Evolutionary conservation across 345 rosid genomes (phyloP).

Genomic region (Salix koriyanagi): DNA sequence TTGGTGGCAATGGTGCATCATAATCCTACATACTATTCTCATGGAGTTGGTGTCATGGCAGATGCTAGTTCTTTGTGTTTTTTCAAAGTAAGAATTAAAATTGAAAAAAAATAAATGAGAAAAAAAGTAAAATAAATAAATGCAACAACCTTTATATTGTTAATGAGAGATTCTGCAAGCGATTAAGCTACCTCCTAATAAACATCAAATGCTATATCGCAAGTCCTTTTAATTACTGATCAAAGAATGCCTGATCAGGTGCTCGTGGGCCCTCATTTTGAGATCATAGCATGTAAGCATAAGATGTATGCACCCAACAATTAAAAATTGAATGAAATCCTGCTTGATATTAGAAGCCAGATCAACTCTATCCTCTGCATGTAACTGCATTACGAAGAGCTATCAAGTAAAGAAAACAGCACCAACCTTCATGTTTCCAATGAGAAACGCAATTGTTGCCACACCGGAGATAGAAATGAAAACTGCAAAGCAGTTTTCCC

Average conservation of each 20-base stretch:
- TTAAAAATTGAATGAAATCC: not conserved
- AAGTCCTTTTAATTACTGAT: not conserved
- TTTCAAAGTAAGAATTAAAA: not conserved
- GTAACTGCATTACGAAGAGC: not conserved
- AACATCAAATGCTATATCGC: not conserved
- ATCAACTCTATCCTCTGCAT: not conserved
- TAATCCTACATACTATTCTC: not conserved
- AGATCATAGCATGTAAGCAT: not conserved
- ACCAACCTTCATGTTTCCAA: conserved; percentile 85
- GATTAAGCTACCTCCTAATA: not conserved
- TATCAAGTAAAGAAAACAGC: not conserved
- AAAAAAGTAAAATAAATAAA: not conserved
- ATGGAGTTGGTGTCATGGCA: not conserved
- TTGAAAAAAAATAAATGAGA: not conserved
- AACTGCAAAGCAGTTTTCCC: conserved; percentile 72
- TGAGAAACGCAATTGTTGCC: conserved; percentile 66
- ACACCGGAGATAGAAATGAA: conserved; percentile 60
- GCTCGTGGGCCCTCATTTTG: not conserved
- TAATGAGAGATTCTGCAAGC: not conserved
- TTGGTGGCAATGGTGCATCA: not conserved
- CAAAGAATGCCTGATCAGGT: not conserved
- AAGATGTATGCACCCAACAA: not conserved
- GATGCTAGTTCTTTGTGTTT: not conserved
- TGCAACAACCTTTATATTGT: not conserved
- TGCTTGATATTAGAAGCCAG: not conserved